These are phyloP conservation scores for Debaryomycetaceae sp. DNA, from an alignment of 1,139 yeast species.

Conservation along the genomic window DNA sequence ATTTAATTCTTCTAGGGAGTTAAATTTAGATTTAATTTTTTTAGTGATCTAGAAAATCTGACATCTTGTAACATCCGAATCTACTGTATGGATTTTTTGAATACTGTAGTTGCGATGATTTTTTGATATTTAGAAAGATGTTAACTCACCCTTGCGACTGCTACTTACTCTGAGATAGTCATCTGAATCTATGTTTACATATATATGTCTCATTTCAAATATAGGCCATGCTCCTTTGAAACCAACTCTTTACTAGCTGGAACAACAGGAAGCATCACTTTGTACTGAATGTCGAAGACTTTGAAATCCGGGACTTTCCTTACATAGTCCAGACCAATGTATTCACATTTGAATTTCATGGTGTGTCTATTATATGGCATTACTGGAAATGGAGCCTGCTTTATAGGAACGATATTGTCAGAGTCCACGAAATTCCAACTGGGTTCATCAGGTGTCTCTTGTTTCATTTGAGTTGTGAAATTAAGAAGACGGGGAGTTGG, in stretches of 20 bases:
- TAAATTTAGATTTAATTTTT: background rate
- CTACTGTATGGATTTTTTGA: too few relatives aligned
- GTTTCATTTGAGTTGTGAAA: conserved; percentile 48
- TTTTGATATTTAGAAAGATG: too few relatives aligned
- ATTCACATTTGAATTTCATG: conserved; percentile 35
- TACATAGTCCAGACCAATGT: conserved; percentile 13
- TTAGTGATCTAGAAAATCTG: too few relatives aligned
- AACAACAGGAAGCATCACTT: conserved; percentile 50
- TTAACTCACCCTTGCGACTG: too few relatives aligned
- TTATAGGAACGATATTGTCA: conserved; percentile 25
- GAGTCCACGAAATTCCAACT: conserved; percentile 31
- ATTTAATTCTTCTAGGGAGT: background rate
- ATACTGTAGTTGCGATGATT: too few relatives aligned
- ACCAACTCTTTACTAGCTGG: background rate
- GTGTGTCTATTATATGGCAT: conserved; percentile 58
- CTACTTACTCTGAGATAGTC: too few relatives aligned
- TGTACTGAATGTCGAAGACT: conserved; percentile 64
- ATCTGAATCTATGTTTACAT: background rate
- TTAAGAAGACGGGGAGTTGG: conserved; percentile 69
- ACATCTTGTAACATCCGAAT: too few relatives aligned
- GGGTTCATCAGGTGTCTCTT: conserved; percentile 12
- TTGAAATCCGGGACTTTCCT: conserved; percentile 53
- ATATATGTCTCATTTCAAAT: background rate
- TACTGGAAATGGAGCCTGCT: conserved; percentile 44
- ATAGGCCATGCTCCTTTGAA: background rate